phyloP scores from a whole-genome alignment of 2,329 filamentous ascomycete genomes.

The Fusarium pseudocircinatum region DNA sequence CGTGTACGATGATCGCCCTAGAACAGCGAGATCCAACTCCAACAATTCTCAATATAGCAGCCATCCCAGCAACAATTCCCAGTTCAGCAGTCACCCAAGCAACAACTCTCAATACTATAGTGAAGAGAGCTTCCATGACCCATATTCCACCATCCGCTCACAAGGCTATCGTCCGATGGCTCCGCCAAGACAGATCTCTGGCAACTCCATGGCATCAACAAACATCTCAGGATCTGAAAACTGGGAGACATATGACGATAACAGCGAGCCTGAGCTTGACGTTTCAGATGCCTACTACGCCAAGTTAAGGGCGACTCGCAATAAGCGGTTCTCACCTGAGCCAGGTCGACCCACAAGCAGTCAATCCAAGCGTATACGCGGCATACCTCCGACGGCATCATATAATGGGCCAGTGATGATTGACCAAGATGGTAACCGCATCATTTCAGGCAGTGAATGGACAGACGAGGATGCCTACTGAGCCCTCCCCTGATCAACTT shows the following conservation, averaged over 20 bases:
- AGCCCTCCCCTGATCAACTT: conserved; percentile 15
- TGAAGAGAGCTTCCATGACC: conserved; percentile 50
- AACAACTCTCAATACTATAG: conserved; percentile 46
- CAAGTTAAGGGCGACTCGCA: conserved; percentile 73
- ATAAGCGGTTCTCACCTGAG: conserved; percentile 70
- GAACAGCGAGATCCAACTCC: conserved; percentile 51
- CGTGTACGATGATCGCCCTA: conserved; percentile 76
- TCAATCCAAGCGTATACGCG: conserved; percentile 64
- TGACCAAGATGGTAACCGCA: conserved; percentile 69
- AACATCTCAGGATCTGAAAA: conserved; percentile 87
- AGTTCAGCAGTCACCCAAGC: conserved; percentile 34
- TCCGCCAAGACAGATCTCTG: conserved; percentile 68
- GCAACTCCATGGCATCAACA: conserved; percentile 78
- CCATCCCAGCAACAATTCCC: conserved; percentile 47
- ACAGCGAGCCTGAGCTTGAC: conserved; percentile 79
- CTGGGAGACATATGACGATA: conserved; percentile 96
- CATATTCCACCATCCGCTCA: conserved; percentile 54
- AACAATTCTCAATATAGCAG: conserved; percentile 49
- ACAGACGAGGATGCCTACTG: conserved; percentile 71
- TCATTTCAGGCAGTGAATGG: conserved; percentile 73
- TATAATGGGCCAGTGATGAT: conserved; percentile 60
- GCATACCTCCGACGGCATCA: conserved; percentile 59
- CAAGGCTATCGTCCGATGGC: conserved; percentile 53
- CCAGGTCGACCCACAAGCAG: conserved; percentile 52
- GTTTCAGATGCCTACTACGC: conserved; percentile 82